Base-by-base conservation (phyloP, 1,284 basidiomycete species). In the Tetrapyrgos nigripes region DNA sequence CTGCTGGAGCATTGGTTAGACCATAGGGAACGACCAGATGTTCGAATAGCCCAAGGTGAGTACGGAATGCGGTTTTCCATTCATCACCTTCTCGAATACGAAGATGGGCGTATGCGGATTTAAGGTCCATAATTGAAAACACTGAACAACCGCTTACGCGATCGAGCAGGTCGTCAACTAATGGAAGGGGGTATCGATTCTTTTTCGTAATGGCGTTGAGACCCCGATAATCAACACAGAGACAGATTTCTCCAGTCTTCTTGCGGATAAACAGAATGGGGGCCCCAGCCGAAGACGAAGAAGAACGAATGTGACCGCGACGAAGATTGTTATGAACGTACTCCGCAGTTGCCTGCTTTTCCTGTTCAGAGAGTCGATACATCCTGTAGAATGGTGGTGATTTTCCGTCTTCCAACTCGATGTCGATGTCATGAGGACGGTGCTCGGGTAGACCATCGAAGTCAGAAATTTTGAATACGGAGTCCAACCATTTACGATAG, bases 361-460 rank as follows among this genome's bases (percentile, higher is more conserved):
- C 37, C 37, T 40, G 37, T 40, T 40, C 37, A 4, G 57, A 19
- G 44, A 58, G 57, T 43, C 31, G 21, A 29, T 58, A 58, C 50
- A 58, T 58, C 19, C 24, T 31, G 23, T 4, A 14, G 26, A 59
- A 59, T 19, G 57, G 57, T 10, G 57, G 57, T 19, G 57, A 29
- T 24, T 44, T 59, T 2, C 57, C 52, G 21, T 59, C 57, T 40
- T 59, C 52, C 1, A 59, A 24, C 28, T 59, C 57, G 17, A 59
- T 59, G 35, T 59, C 57, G 23, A 59, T 50, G 33, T 59, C 46
- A 21, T 19, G 52, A 10, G 49, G 49, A 9, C 49, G 49, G 46
- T 57, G 55, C 31, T 44, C 37, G 5, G 55, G 57, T 2, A 58
- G 26, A 21, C 44, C 37, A 27, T 58, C 45, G 31, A 53, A 58